A percentile compares a stretch with the other conserved stretches of the same genome.
phyloP scores from a whole-genome alignment of 2,329 filamentous ascomycete species.

The Dendrostoma leiphaemia region DNA sequence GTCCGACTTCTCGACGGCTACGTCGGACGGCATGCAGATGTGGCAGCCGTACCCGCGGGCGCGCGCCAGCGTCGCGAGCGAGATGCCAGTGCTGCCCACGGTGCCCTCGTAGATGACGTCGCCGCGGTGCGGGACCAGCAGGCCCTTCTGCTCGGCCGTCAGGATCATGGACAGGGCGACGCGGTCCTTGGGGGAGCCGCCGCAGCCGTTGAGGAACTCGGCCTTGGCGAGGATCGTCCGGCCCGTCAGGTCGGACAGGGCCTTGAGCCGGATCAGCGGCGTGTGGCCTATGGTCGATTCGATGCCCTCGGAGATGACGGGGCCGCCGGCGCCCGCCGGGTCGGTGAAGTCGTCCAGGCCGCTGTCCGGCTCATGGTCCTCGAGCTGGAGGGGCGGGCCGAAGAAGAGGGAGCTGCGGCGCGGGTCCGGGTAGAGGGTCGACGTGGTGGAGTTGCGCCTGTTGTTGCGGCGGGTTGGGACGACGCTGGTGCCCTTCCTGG shows the following conservation, averaged over 20 bases:
- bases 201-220: conserved; percentile 94
- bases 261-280: conserved; percentile 81
- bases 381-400: conserved; percentile 48
- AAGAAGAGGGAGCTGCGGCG: conserved; percentile 46
- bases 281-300: conserved; percentile 93
- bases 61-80: conserved; percentile 82
- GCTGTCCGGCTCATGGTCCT: conserved; percentile 49
- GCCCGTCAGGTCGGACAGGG: conserved; percentile 81
- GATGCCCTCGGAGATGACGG: conserved; percentile 69
- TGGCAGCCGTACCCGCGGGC: conserved; percentile 88
- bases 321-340: conserved; percentile 20
- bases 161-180: conserved; percentile 89
- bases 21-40: conserved; percentile 97
- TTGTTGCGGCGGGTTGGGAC: conserved; percentile 20
- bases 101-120: conserved; percentile 98
- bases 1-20: conserved; percentile 83
- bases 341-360: conserved; percentile 24
- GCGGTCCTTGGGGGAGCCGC: conserved; percentile 90
- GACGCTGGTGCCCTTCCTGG: conserved; percentile 30
- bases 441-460: conserved; percentile 19
- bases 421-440: not conserved
- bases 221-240: conserved; percentile 91
- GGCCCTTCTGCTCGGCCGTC: conserved; percentile 73
- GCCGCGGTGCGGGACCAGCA: conserved; percentile 74
- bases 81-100: conserved; percentile 94